phyloP scores from a whole-genome alignment of 2,329 filamentous ascomycete species.

The Xylaria hypoxylon region DNA sequence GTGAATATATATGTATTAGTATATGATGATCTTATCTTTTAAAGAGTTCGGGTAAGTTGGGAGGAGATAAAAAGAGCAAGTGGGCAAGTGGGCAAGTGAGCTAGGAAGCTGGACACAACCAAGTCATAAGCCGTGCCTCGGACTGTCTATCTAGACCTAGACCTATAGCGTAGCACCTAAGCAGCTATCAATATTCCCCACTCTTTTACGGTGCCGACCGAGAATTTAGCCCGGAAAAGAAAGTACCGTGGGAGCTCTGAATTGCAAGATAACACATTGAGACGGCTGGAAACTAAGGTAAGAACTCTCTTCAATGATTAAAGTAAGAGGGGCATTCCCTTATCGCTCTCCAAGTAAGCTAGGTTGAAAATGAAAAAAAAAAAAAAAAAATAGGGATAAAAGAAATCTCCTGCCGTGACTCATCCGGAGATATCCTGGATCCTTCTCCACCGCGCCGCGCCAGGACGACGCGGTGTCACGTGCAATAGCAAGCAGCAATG shows the following conservation, averaged over 20 bases:
- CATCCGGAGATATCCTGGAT: neutral
- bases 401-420: neutral
- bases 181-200: neutral
- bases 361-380: too few species aligned
- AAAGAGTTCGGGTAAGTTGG: neutral
- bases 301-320: too few species aligned
- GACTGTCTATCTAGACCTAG: too few species aligned
- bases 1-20: too few species aligned
- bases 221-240: neutral
- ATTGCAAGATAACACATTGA: neutral
- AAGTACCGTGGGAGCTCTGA: neutral
- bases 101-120: too few species aligned
- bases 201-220: conserved; percentile 5
- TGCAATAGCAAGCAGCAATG: conserved; percentile 5
- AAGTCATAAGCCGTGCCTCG: too few species aligned
- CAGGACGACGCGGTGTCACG: conserved; percentile 34
- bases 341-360: neutral
- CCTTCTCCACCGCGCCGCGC: neutral
- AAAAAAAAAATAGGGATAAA: neutral
- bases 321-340: neutral
- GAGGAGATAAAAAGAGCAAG: neutral
- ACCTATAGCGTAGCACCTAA: neutral
- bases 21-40: too few species aligned
- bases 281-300: too few species aligned
- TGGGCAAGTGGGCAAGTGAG: too few species aligned